Evolutionary conservation across 2,329 filamentous ascomycete genomes (phyloP).

Genomic region (Teratosphaeriaceae sp.): DNA sequence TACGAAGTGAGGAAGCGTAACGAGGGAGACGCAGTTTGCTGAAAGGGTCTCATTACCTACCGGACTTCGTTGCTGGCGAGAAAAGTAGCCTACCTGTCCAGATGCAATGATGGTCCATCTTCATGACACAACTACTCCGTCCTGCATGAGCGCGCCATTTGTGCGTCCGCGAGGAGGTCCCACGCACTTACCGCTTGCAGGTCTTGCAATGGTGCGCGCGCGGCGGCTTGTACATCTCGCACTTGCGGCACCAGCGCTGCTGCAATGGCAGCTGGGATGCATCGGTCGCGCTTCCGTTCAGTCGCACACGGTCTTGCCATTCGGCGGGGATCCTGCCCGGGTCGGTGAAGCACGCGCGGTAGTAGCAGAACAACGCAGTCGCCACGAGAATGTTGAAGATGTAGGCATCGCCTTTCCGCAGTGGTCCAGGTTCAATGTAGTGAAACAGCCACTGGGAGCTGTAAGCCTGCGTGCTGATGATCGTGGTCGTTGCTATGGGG

Average conservation of each 20-base stretch:
- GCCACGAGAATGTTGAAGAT: conserved; percentile 61
- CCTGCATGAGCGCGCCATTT: neutral
- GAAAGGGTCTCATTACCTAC: conserved; percentile 25
- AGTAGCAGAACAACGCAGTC: conserved; percentile 65
- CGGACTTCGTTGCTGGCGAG: conserved; percentile 5
- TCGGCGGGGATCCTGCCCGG: conserved; percentile 48
- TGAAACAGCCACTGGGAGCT: conserved; percentile 66
- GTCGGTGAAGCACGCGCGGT: conserved; percentile 53
- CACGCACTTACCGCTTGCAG: conserved; percentile 54
- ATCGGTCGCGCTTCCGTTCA: conserved; percentile 10
- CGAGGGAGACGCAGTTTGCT: conserved; percentile 72
- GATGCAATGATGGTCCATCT: conserved; percentile 58
- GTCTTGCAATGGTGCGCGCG: conserved; percentile 75
- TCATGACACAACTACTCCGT: conserved; percentile 23
- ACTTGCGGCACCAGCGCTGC: conserved; percentile 67
- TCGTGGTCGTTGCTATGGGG: conserved; percentile 58
- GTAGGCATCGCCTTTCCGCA: conserved; percentile 50
- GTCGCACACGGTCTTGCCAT: conserved; percentile 27
- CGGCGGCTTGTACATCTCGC: conserved; percentile 65
- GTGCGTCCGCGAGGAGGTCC: too few species aligned
- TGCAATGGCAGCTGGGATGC: conserved; percentile 13
- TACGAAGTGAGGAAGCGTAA: conserved; percentile 74
- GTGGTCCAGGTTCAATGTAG: conserved; percentile 50
- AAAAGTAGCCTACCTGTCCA: conserved; percentile 54
- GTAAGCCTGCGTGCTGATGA: conserved; percentile 66